Evolutionary conservation across 2,329 filamentous ascomycete species (phyloP), one percentile per base, ranked within the genome.

Genomic region (Torrubiella hemipterigena): DNA sequence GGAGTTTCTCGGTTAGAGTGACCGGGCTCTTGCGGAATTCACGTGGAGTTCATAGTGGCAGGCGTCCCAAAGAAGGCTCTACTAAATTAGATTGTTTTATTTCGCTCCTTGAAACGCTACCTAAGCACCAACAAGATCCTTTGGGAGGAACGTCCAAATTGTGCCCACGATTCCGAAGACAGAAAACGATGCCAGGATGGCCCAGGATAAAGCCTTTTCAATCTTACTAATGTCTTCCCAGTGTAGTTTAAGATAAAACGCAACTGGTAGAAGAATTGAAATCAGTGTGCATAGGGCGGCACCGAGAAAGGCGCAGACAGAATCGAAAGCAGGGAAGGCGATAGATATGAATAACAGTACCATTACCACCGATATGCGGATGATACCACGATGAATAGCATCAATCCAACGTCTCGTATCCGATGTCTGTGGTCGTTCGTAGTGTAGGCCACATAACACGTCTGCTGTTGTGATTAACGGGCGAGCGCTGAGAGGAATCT

Each of bases 211-310:
- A 5, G 72, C 51, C 45, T 72, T 76, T 55, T 94, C 84, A 15
- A 51, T 50, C 1, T 53, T 42, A 1, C 65, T 59, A 27, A 95
- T 73, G 37, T 89, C 77, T 30, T 74, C 67, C 28, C 77, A 75
- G 51, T 93, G 96, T 2, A 96, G 73, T 58, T 87, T 93, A 34
- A 96, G 59, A 49, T 96, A 86, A 50, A 98, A 96, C 5, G 77
- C 70, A 19, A 94, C 62, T 1, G 89, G 91, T 30, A 98, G 54
- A 13, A 93, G 86, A 42, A 96, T 77, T 56, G 89, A 96, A 42
- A 96, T 93, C 13, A 83, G 84, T 46, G 94, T 94, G 58, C 89
- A 95, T 12, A 94, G 69, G 4, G 86, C 81, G 23, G 81, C 84
- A 10, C 91, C 89, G 59, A 96, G 77, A 38, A 94, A 77, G 4